Percentiles rank a stretch among this genome's conserved stretches.
phyloP scores from a whole-genome alignment of 345 rosid genomes.

The Salix exigua region DNA sequence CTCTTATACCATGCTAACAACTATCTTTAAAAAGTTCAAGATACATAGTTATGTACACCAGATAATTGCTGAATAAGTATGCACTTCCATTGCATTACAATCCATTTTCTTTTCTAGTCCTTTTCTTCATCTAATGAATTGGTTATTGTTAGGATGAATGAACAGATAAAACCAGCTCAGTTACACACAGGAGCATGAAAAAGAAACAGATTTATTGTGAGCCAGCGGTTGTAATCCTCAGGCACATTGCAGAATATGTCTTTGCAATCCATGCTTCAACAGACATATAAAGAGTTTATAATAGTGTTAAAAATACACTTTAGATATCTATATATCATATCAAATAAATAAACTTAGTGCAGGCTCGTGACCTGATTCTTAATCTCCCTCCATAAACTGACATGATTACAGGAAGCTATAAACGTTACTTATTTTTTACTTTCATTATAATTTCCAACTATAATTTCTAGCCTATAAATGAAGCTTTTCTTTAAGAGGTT shows the following conservation, averaged over 20 bases:
- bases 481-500: neutral
- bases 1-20: neutral
- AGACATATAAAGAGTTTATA: neutral
- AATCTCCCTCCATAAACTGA: neutral
- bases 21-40: neutral
- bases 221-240: neutral
- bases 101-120: neutral
- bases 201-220: neutral
- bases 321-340: neutral
- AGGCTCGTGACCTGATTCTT: neutral
- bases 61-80: neutral
- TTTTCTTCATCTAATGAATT: neutral
- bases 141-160: neutral
- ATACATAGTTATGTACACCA: neutral
- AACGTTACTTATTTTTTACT: neutral
- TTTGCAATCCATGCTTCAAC: neutral
- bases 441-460: neutral
- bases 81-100: neutral
- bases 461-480: neutral
- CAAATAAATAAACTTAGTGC: neutral
- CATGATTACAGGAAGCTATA: neutral
- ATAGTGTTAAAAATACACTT: neutral
- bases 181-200: neutral
- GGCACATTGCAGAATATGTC: neutral
- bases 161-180: neutral